Base-by-base conservation (phyloP, 202 grass and related monocot species). In the Brachypodium distachyon region DNA sequence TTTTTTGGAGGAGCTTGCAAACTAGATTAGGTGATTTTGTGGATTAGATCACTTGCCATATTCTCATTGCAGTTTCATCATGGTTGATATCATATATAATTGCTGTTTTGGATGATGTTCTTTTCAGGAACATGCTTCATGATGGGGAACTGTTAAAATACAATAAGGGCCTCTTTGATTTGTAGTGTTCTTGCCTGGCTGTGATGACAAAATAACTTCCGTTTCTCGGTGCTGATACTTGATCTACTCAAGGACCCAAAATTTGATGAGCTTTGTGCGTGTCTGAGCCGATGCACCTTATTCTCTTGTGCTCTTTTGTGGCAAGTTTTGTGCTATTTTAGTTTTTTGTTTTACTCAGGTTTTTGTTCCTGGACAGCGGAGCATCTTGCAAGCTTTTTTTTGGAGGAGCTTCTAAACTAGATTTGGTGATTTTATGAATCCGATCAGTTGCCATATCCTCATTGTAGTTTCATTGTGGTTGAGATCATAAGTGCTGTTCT, bases 211-310 rank as follows among this genome's bases (percentile, higher is more conserved):
- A 67, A 28, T n/a, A n/a, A 58, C 42, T 60, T 74, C 53, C 70
- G 25, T 91, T 83, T 96, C 77, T 89, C 73, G 44, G 87, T 89
- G 36, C 89, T 87, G 81, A 91, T 26, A 69, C 78, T 77, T 87
- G 59, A 82, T 91, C 22, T 68, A 28, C 54, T 59, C 74, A 74
- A 75, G 77, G 77, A 81, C 54, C 59, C 74, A 86, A 69, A 46
- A 48, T 27, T 51, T 78, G 83, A 89, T 83, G 81, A 92, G 29
- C 74, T 87, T 85, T 87, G 36, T 95, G 83, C 77, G 50, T 89
- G 77, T 85, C 74, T 87, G 83, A 92, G 77, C 83, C 69, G 28
- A 44, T 60, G 47, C 1, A 5, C 18, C 64, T 56, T 56, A 8
- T 59, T 37, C 37, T n/a, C 0, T 10, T n/a, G 2, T 33, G 50